Evolutionary conservation across 2,329 filamentous ascomycete species (phyloP), one percentile per base, ranked within the genome.

Genomic region (Spiromastix sp.): DNA sequence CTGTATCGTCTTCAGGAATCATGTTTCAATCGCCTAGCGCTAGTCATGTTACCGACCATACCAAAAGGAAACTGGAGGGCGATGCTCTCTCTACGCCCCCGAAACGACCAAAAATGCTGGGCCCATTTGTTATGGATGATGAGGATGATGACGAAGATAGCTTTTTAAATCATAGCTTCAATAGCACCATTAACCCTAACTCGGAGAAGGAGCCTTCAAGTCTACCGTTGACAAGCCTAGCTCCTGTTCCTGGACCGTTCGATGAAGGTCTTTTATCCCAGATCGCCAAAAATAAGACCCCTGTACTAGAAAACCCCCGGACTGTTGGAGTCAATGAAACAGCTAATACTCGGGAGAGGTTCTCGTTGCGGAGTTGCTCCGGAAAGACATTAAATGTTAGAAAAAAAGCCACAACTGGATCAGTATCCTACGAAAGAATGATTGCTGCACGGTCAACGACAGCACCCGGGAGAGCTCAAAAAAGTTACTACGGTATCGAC

Each of bases 401-500:
- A 2, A 48, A 58, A 38, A 67, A 63, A 40, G 51, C 52, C 16
- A 46, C 50, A 7, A 43, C 54, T 12, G 43, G 54, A 4, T 39
- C 52, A 1, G 39, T 66, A 5, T 59, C 70, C 0, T 76, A 72
- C 39, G 68, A 77, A 47, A 60, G 64, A 40, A 52, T 73, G 3
- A 64, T 75, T 40, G 72, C 72, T 12, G 56, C 64, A 32, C 64
- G 72, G 10, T 76, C 73, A 6, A 57, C 53, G 3, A 60, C 61
- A 2, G 53, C 55, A n/a, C 57, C 66, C 20, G 71, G 71, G 12
- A 67, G 65, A 47, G 76, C 76, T 12, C 64, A 66, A 31, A 71
- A 67, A 43, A 70, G 79, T 48, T 96, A 87, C 60, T 98, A 94
- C 55, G 91, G 91, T 7, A 81, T 98, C 44, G 81, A 94, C 30